phyloP scores from a whole-genome alignment of 768 basidiomycete genomes.

The Baorangia bicolor region DNA sequence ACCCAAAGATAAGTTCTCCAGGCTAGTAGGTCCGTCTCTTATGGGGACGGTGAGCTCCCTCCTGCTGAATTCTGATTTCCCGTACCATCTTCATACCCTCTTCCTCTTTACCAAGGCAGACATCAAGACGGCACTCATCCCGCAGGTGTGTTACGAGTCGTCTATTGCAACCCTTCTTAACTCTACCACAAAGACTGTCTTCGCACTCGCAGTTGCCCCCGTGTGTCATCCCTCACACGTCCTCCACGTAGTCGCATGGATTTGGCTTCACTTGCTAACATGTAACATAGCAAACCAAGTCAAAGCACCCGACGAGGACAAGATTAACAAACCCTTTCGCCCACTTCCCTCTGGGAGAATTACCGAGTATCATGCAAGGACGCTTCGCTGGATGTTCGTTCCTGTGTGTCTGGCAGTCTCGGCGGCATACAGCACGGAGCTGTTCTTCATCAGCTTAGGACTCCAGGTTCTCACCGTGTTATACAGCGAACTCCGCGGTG shows the following conservation, averaged over 20 bases:
- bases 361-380: conserved; percentile 29
- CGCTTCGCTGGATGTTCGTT: conserved; percentile 37
- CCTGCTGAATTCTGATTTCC: not conserved
- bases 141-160: conserved; percentile 10
- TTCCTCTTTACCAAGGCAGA: conserved; percentile 27
- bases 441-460: conserved; percentile 30
- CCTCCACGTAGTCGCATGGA: conserved; percentile 36
- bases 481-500: conserved; percentile 36
- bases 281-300: conserved; percentile 43
- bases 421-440: conserved; percentile 24
- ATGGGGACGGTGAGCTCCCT: not conserved
- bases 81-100: conserved; percentile 19
- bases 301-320: conserved; percentile 39
- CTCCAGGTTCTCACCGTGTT: conserved; percentile 23
- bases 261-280: conserved; percentile 42
- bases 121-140: conserved; percentile 17
- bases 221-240: conserved; percentile 8
- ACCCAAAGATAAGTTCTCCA: not conserved
- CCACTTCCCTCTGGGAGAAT: conserved; percentile 44
- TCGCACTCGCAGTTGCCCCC: conserved; percentile 29
- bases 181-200: conserved; percentile 27
- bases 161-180: not conserved
- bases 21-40: not conserved
- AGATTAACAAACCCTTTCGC: conserved; percentile 40
- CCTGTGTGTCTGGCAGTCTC: conserved; percentile 34